Evolutionary conservation across 2,329 filamentous ascomycete species (phyloP).

Genomic region (Pseudogymnoascus sp.): DNA sequence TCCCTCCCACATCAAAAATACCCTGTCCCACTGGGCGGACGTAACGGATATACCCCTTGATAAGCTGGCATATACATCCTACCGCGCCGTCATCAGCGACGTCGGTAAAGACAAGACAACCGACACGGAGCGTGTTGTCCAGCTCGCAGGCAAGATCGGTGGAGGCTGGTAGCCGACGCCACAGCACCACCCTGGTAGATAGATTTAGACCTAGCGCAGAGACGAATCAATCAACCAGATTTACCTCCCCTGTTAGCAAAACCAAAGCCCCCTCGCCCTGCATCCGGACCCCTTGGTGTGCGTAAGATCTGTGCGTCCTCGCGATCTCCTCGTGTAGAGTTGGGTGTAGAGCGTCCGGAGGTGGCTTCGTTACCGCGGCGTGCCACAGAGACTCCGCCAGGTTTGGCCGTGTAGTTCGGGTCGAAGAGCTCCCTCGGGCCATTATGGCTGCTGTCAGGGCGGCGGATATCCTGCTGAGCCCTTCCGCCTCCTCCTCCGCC

Average conservation of each 20-base stretch:
- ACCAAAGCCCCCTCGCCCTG: constrained; percentile 68
- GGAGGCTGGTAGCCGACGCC: constrained; percentile 69
- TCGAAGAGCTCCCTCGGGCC: constrained; percentile 63
- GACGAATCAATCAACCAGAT: constrained; percentile 34
- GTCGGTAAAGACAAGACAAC: constrained; percentile 69
- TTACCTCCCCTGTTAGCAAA: constrained; percentile 61
- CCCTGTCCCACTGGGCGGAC: constrained; percentile 68
- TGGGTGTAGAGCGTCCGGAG: constrained; percentile 38
- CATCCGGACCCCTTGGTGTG: constrained; percentile 70
- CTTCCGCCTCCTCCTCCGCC: constrained; percentile 31
- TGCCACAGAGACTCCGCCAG: constrained; percentile 42
- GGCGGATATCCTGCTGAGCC: constrained; percentile 28
- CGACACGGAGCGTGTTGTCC: constrained; percentile 75
- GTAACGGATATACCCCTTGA: constrained; percentile 64
- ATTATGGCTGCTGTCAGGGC: constrained; percentile 30
- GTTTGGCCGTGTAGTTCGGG: constrained; percentile 61
- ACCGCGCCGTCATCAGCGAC: constrained; percentile 87
- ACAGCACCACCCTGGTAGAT: constrained; percentile 13
- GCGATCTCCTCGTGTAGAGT: constrained; percentile 24
- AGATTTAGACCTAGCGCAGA: constrained; percentile 23
- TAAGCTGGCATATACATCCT: constrained; percentile 76
- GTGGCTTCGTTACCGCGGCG: constrained; percentile 36
- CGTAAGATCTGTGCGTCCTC: constrained; percentile 63
- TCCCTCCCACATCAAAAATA: constrained; percentile 55
- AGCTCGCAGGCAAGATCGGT: constrained; percentile 82